Conservation (phyloP, 352 stramenopile species). For the Pythium periplocum region DNA sequence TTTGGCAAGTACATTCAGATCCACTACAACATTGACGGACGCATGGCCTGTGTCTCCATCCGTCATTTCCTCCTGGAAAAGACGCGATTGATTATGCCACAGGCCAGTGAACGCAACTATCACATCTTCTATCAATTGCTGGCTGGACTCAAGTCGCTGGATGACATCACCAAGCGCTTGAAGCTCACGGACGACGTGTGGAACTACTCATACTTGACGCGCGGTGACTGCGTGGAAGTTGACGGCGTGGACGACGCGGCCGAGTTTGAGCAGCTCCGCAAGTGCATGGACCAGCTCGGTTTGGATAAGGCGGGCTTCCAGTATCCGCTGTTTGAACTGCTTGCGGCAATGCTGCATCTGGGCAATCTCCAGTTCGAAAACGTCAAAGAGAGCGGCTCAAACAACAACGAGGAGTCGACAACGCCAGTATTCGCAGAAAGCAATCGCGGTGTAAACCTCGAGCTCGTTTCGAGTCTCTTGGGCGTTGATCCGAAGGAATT, state of each 20-base stretch:
- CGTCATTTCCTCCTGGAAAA: conserved; percentile 81
- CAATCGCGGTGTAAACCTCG: conserved; percentile 42
- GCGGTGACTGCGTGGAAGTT: conserved; percentile 70
- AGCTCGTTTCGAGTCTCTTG: conserved; percentile 52
- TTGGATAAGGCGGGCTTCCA: conserved; percentile 66
- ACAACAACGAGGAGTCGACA: conserved; percentile 31
- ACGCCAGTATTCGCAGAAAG: conserved; percentile 47
- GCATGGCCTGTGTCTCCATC: conserved; percentile 73
- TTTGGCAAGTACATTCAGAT: conserved; percentile 91
- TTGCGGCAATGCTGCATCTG: conserved; percentile 66
- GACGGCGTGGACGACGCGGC: conserved; percentile 64
- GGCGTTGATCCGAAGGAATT: conserved; percentile 55
- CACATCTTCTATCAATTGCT: conserved; percentile 83
- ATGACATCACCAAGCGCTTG: conserved; percentile 11
- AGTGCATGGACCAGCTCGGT: conserved; percentile 57
- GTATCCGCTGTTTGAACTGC: conserved; percentile 60
- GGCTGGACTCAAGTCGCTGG: conserved; percentile 33
- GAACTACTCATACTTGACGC: conserved; percentile 72
- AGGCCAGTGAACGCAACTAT: conserved; percentile 75
- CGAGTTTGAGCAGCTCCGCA: conserved; percentile 67
- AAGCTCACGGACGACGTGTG: conserved; percentile 28
- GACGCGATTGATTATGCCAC: conserved; percentile 59
- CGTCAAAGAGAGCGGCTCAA: neutral
- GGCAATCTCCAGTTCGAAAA: conserved; percentile 62
- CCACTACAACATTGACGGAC: conserved; percentile 64